These are phyloP conservation scores for Yamagishiella unicocca DNA, from an alignment of 139 green algal genomes.

Conservation along the genomic window DNA sequence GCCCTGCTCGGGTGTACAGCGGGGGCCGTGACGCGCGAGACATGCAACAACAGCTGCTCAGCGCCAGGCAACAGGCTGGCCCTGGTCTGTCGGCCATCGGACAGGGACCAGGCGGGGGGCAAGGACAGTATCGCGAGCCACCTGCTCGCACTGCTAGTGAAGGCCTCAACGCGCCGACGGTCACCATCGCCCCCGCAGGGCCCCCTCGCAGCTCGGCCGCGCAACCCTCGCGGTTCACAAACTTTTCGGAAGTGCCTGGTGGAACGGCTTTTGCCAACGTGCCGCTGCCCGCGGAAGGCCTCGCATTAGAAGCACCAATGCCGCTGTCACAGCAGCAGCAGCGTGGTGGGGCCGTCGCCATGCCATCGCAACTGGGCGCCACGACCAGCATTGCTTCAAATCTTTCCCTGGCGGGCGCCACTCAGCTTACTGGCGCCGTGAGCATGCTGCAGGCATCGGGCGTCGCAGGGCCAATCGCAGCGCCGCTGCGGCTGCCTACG, in stretches of 20 bases:
- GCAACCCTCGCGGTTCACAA: not conserved
- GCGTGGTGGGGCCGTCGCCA: not conserved
- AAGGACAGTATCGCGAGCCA: not conserved
- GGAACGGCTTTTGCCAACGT: slow-evolving; percentile 1
- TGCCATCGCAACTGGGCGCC: not conserved
- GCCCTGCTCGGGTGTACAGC: not conserved
- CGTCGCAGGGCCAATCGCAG: not conserved
- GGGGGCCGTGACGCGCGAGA: not conserved
- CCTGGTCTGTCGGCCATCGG: not conserved
- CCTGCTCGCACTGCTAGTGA: not conserved
- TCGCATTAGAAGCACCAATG: not conserved
- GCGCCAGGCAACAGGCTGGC: not conserved
- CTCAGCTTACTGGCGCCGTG: not conserved
- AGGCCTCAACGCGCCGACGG: not conserved
- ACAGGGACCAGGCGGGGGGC: not conserved
- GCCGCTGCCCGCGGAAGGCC: not conserved
- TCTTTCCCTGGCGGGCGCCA: not conserved
- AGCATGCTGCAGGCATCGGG: slow-evolving; percentile 28
- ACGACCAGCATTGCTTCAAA: slow-evolving; percentile 24
- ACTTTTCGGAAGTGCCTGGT: slow-evolving; percentile 25
- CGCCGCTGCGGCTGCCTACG: slow-evolving; percentile 2
- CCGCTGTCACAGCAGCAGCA: not conserved
- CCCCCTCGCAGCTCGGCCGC: not conserved
- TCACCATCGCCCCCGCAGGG: not conserved
- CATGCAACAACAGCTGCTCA: not conserved